A percentile compares a stretch with the other conserved stretches of the same genome.
Evolutionary conservation across 352 stramenopile species (phyloP).

Genomic region (Phytophthora nicotianae): DNA sequence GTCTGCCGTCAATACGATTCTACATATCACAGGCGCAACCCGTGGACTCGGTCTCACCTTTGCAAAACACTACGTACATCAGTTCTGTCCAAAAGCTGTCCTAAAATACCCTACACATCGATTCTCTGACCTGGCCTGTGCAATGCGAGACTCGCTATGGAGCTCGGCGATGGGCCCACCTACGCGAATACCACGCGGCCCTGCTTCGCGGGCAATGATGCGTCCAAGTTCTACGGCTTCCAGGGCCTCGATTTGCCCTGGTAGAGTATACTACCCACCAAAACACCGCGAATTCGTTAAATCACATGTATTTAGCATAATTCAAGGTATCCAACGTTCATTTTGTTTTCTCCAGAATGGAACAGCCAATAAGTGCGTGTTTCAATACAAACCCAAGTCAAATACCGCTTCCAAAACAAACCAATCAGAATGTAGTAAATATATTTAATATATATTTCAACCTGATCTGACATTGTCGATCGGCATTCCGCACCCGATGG

Average conservation of each 20-base stretch:
- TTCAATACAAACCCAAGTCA: no score
- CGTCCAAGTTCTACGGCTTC: constrained; percentile 1
- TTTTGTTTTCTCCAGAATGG: no score
- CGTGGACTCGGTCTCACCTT: neutral
- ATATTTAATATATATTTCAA: no score
- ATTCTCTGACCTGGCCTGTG: no score
- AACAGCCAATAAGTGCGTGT: no score
- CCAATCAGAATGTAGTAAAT: no score
- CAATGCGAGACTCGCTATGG: no score
- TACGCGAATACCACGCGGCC: no score
- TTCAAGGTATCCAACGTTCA: neutral
- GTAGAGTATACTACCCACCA: neutral
- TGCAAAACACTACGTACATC: constrained; percentile 2
- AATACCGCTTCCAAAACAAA: no score
- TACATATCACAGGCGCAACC: neutral
- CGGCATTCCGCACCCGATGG: constrained; percentile 1
- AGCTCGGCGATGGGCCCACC: no score
- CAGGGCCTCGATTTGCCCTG: neutral
- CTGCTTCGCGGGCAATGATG: neutral
- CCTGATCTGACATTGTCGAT: neutral
- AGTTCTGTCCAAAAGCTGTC: no score
- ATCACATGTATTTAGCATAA: neutral
- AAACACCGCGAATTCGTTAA: neutral
- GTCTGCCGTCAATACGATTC: neutral
- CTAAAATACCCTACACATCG: no score